These are phyloP conservation scores for Geotrichum phurueaensis DNA, from an alignment of 1,139 yeast species.

Conservation along the genomic window DNA sequence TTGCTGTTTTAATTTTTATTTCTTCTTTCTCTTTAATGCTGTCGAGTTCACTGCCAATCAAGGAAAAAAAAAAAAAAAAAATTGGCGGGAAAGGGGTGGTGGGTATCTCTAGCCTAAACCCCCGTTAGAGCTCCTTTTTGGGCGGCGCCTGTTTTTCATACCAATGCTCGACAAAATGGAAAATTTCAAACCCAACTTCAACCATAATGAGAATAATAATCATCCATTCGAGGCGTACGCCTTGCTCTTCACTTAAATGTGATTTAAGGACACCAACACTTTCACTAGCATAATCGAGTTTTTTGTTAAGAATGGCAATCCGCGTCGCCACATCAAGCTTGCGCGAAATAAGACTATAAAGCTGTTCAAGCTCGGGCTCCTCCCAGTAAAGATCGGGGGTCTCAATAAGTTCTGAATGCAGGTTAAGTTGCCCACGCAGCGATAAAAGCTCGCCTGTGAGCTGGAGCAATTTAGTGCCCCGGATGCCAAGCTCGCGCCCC, in stretches of 20 bases:
- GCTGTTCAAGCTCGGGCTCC: conserved; percentile 73
- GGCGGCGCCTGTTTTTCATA: conserved; percentile 9
- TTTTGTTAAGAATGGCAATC: conserved; percentile 71
- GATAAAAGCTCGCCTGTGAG: conserved; percentile 70
- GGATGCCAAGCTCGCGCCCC: conserved; percentile 49
- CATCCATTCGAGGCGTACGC: conserved; percentile 80
- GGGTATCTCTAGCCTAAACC: too few relatives aligned
- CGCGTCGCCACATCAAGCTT: conserved; percentile 72
- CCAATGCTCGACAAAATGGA: conserved; percentile 51
- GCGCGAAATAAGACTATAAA: conserved; percentile 64
- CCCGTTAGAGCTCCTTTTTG: neutral
- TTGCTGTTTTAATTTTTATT: neutral
- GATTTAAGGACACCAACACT: conserved; percentile 74
- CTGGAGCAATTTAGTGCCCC: conserved; percentile 58
- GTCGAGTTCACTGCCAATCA: too few relatives aligned
- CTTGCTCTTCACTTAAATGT: conserved; percentile 68
- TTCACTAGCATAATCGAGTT: conserved; percentile 84
- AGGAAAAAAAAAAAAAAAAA: too few relatives aligned
- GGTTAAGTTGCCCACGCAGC: conserved; percentile 71
- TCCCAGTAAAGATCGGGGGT: conserved; percentile 93
- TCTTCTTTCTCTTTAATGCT: too few relatives aligned
- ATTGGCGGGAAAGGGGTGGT: too few relatives aligned
- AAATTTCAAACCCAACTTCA: conserved; percentile 74
- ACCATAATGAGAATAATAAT: conserved; percentile 74
- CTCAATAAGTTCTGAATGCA: conserved; percentile 84